Evolutionary conservation across 2,329 filamentous ascomycete genomes (phyloP), one percentile per base, ranked within the genome.

Genomic region (Hypoxylon sp.): DNA sequence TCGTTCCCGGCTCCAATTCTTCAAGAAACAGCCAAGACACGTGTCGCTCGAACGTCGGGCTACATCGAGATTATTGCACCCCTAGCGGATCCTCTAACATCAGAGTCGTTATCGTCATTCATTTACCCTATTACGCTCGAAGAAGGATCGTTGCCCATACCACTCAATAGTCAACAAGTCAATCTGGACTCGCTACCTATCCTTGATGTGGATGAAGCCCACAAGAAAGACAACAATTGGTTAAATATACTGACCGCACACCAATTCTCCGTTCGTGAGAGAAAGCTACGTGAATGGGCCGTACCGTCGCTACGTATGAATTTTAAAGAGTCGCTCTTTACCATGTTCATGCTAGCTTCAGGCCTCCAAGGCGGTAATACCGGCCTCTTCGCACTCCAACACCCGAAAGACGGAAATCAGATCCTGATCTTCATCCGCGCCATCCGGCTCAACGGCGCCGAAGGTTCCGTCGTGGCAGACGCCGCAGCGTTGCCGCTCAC

Each of bases 251-350:
- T 83, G 6, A 73, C 79, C 2, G 81, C 79, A 1, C 73, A 80
- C 34, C 79, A 78, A 30, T 84, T 84, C 72, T 84, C 82, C 1
- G 43, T 74, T 1, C 78, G 80, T 13, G 84, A 86, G 69, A 80
- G 78, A 59, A 60, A 55, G 2, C 58, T 82, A 1, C 80, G 82
- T 2, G 74, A 79, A 0, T 62, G 70, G 1, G 60, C 70, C 3
- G 63, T 74, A 11, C 60, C 76, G 0, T 76, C 81, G 2, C 61
- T 75, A 2, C 79, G 82, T 0, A 72, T 83, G 55, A 82, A 83
- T 70, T 82, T 86, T 73, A 86, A 86, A 66, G 82, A 85, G 63
- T 82, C 83, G 0, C 58, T 86, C 10, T 82, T 82, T 63, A 80
- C 80, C 34, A 81, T 86, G 72, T 82, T 84, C 69, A 83, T 82